Evolutionary conservation across 345 rosid genomes (phyloP).

Genomic region (Gossypium bickii): DNA sequence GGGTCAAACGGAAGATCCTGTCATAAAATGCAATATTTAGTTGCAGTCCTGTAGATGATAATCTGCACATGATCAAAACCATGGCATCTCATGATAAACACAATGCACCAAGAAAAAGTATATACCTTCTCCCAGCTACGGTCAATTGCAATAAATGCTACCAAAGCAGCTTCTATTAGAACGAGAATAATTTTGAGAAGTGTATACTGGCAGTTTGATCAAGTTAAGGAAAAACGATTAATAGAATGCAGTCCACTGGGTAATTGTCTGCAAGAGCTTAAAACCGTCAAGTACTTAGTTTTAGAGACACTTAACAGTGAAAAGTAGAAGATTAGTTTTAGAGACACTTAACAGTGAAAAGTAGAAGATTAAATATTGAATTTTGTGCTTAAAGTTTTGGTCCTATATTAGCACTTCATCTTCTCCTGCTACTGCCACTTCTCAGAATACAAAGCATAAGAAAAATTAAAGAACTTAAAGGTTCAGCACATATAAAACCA

Average conservation of each 20-base stretch:
- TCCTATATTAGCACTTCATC: neutral
- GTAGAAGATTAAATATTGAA: neutral
- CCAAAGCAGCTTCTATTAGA: slow-evolving; percentile 70
- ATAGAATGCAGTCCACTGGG: neutral
- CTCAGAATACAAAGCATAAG: neutral
- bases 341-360: neutral
- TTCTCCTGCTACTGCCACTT: neutral
- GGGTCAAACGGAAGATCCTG: slow-evolving; percentile 93
- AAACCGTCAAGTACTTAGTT: neutral
- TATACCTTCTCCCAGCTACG: slow-evolving; percentile 75
- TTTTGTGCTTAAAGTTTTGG: neutral
- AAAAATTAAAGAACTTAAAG: neutral
- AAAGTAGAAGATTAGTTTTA: neutral
- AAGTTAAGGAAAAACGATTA: slow-evolving; percentile 30
- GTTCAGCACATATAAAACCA: neutral
- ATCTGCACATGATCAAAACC: neutral
- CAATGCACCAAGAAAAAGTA: slow-evolving; percentile 10
- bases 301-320: neutral
- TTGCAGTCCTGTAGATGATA: neutral
- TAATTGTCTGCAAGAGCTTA: neutral
- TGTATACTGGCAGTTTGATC: slow-evolving; percentile 44
- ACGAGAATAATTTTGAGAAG: slow-evolving; percentile 56
- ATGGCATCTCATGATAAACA: neutral
- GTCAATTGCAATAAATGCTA: slow-evolving; percentile 78
- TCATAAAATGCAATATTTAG: neutral